Base-by-base conservation (phyloP, 352 stramenopile species). In the Globisporangium echinulatum region DNA sequence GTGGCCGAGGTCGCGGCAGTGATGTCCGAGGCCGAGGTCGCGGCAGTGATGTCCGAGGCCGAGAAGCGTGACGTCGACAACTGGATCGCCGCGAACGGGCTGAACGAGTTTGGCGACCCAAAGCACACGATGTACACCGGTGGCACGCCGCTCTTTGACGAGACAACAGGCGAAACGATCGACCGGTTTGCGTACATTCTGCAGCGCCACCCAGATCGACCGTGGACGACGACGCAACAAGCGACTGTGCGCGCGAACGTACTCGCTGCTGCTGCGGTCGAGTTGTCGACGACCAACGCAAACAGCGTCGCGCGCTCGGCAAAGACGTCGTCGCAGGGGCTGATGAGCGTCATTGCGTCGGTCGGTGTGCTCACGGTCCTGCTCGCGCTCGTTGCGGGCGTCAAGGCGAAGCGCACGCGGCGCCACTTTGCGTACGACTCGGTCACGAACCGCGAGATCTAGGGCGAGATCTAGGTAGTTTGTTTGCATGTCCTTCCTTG, bases 121-220 rank as follows among this genome's bases (percentile, higher is more conserved):
- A 63, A 63, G 43, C 15, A 50, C 46, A 50, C n/a, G 15, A 71
- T 72, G 48, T 94, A 94, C 69, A 73, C 70, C 2, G 85, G 83
- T 5, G 85, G 85, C 39, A 92, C 83, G n/a, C 85, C 85, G 56
- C 64, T 94, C 15, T 92, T 92, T 57, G 61, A 91, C 54, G 82
- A 92, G 67, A 68, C 39, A n/a, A 90, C 77, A 19, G 85, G 83
- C 50, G 56, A 59, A 39, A 65, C 43, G 19, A 74, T 58, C 5
- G 78, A 91, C 61, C 69, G 70, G 44, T 90, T 80, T 62, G 68
- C 68, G 53, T 94, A 93, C 76, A 91, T 94, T 48, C 46, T 79
- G 49, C 66, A 56, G 43, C 60, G 63, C 7, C 79, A 91, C 61
- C 72, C 74, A 1, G 68, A 85, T 7, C 71, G 69, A 0, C 85